Percentiles rank a stretch among this genome's conserved stretches.
Evolutionary conservation across 306 rosid species (phyloP).

Genomic region (Argentina anserina): DNA sequence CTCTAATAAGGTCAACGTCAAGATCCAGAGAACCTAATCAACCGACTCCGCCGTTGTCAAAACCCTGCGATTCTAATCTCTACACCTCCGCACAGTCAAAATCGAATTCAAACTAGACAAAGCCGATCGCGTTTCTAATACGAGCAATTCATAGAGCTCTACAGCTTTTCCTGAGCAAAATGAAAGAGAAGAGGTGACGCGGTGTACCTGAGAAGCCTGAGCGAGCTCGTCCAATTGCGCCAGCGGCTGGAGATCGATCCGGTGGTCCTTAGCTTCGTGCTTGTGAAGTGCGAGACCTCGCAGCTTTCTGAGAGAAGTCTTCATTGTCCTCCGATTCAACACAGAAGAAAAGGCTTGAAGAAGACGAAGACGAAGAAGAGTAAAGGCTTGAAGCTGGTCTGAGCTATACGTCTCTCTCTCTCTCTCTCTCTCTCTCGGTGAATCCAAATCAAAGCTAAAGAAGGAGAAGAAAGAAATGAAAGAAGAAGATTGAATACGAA

Average conservation of each 20-base stretch:
- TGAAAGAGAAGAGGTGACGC: not conserved
- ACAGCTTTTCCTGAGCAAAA: not conserved
- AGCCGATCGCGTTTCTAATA: not conserved
- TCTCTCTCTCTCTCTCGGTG: not conserved
- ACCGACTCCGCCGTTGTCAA: slow-evolving; percentile 1
- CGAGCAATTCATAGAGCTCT: not conserved
- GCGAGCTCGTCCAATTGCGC: slow-evolving; percentile 83
- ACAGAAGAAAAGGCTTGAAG: not conserved
- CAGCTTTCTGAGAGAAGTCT: slow-evolving; percentile 69
- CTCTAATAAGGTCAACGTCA: not conserved
- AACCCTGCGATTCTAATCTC: slow-evolving; percentile 25
- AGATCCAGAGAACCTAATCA: slow-evolving; percentile 12
- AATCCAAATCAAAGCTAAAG: not conserved
- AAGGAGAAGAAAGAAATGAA: not conserved
- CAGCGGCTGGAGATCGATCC: slow-evolving; percentile 46
- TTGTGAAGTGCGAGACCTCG: slow-evolving; percentile 74
- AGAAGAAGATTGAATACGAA: slow-evolving; percentile 9
- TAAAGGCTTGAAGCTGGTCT: not conserved
- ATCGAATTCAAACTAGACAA: not conserved
- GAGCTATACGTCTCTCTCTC: not conserved
- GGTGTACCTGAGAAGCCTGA: slow-evolving; percentile 67
- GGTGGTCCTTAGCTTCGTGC: slow-evolving; percentile 41
- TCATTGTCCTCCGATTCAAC: slow-evolving; percentile 37
- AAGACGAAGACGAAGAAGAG: not conserved
- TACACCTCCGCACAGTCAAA: not conserved